These are phyloP conservation scores for Allium sativum DNA, from an alignment of 106 monocot genomes.

Conservation along the genomic window DNA sequence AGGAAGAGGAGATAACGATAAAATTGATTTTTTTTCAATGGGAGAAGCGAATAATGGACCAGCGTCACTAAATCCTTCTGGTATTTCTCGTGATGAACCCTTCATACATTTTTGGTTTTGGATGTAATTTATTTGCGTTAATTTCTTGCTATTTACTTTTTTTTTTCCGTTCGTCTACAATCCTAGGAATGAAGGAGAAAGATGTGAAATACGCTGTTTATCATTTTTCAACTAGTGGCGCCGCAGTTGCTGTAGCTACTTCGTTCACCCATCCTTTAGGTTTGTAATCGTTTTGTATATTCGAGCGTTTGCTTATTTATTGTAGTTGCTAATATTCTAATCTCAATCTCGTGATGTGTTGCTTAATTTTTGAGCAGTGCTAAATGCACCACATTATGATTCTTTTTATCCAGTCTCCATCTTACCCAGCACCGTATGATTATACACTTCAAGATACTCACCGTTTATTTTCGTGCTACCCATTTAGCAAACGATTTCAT, in stretches of 20 bases:
- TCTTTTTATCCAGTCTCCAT: too few relatives aligned
- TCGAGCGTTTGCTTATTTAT: neutral
- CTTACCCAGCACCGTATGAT: too few relatives aligned
- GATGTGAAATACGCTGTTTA: slow-evolving; percentile 25
- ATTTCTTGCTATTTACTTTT: neutral
- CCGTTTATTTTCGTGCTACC: too few relatives aligned
- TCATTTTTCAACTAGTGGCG: slow-evolving; percentile 71
- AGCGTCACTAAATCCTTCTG: neutral
- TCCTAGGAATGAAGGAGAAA: slow-evolving; percentile 3
- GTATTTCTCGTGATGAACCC: neutral
- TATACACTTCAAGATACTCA: too few relatives aligned
- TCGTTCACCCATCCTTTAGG: slow-evolving; percentile 76
- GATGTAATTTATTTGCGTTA: neutral
- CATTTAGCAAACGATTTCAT: too few relatives aligned
- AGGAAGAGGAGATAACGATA: neutral
- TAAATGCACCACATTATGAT: too few relatives aligned
- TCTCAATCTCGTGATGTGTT: neutral
- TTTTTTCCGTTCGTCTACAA: neutral
- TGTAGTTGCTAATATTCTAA: neutral
- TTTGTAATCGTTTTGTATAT: slow-evolving; percentile 3
- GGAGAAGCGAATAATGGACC: neutral
- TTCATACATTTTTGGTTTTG: neutral
- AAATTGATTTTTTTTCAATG: neutral
- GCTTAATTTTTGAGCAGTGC: too few relatives aligned
- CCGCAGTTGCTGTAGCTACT: slow-evolving; percentile 76